phyloP scores from a whole-genome alignment of 257 asterid genomes.

The Salvia hispanica region DNA sequence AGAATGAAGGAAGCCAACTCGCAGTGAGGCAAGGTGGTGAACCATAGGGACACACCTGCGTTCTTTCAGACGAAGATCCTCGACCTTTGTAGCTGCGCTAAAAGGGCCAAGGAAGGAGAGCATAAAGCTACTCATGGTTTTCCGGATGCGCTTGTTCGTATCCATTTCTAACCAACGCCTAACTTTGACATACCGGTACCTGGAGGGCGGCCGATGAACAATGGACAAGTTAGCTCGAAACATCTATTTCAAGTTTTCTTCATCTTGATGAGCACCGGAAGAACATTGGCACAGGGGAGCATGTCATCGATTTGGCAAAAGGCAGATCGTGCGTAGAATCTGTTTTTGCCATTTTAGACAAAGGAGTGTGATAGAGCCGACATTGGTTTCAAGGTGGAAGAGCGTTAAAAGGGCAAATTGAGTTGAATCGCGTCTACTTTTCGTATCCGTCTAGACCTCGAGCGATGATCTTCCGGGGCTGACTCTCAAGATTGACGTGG shows the following conservation, averaged over 20 bases:
- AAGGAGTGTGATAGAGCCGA: slow-evolving; percentile 62
- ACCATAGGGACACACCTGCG: slow-evolving; percentile 69
- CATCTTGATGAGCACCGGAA: slow-evolving; percentile 73
- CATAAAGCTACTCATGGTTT: slow-evolving; percentile 63
- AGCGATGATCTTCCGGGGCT: slow-evolving; percentile 60
- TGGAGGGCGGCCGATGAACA: slow-evolving; percentile 73
- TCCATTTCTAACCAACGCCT: slow-evolving; percentile 61
- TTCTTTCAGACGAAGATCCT: slow-evolving; percentile 63
- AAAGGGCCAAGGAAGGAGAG: slow-evolving; percentile 51
- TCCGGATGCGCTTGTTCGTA: slow-evolving; percentile 52
- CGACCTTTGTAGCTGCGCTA: slow-evolving; percentile 46
- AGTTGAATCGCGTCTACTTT: slow-evolving; percentile 49
- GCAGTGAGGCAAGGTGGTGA: slow-evolving; percentile 79
- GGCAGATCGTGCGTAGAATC: slow-evolving; percentile 64
- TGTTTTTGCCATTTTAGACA: slow-evolving; percentile 52
- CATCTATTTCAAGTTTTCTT: slow-evolving; percentile 70
- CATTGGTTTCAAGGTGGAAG: slow-evolving; percentile 37
- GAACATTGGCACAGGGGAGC: slow-evolving; percentile 79
- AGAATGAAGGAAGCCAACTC: slow-evolving; percentile 67
- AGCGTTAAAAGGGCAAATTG: slow-evolving; percentile 48
- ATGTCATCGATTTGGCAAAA: slow-evolving; percentile 74
- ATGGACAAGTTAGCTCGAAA: slow-evolving; percentile 46
- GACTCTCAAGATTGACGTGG: slow-evolving; percentile 58
- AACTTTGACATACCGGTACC: slow-evolving; percentile 76
- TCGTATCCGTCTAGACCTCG: slow-evolving; percentile 73